These are phyloP conservation scores for Annona squamosa DNA, from an alignment of 164 flowering plant species.

Conservation along the genomic window DNA sequence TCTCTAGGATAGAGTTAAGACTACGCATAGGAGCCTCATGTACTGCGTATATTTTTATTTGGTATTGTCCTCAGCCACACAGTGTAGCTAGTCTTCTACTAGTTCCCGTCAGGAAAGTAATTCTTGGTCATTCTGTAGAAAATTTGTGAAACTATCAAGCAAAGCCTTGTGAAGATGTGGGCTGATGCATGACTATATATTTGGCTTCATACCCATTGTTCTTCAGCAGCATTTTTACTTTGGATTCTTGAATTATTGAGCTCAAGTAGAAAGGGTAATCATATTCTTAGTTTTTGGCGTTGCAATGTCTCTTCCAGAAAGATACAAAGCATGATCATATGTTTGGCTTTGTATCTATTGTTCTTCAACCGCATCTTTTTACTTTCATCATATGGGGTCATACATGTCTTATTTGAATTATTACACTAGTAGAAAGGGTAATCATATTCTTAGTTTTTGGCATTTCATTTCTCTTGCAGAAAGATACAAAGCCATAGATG, in stretches of 20 bases:
- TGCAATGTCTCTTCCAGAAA: constrained; percentile 37
- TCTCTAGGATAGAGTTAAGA: too few species aligned
- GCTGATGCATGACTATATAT: background rate
- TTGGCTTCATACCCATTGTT: background rate
- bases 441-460: background rate
- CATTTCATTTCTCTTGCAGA: constrained; percentile 34
- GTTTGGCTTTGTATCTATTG: background rate
- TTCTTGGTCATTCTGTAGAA: background rate
- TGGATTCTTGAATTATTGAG: too few species aligned
- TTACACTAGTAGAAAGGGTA: background rate
- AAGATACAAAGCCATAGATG: constrained; percentile 38
- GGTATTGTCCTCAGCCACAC: too few species aligned
- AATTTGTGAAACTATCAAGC: background rate
- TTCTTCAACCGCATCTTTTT: background rate
- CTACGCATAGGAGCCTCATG: too few species aligned
- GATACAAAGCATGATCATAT: constrained; percentile 20
- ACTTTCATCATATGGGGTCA: background rate
- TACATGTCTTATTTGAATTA: background rate
- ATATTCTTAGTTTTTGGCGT: background rate
- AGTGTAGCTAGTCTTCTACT: too few species aligned
- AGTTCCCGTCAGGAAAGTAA: too few species aligned
- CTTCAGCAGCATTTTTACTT: too few species aligned
- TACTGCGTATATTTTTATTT: too few species aligned
- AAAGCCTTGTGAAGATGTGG: background rate
- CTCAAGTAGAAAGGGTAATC: background rate